Percentiles rank a stretch among this genome's conserved stretches.
Conservation (phyloP, 805 yeast genomes). For the Schwanniomyces occidentalis region DNA sequence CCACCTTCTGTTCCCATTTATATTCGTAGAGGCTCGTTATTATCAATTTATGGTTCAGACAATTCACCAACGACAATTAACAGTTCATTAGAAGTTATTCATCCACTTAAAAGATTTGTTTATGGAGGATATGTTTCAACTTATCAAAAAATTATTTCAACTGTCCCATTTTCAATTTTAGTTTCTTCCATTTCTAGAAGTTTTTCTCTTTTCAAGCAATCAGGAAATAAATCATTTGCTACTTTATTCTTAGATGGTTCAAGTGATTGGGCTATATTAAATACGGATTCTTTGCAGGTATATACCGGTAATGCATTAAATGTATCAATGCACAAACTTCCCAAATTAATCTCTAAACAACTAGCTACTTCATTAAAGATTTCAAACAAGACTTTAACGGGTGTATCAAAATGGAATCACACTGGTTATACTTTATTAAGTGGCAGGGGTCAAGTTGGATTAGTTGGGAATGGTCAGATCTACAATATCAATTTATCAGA, state of each 20-base stretch:
- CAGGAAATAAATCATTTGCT: conserved; percentile 41
- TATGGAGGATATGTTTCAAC: conserved; percentile 45
- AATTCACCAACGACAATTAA: conserved; percentile 16
- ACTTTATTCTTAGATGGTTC: conserved; percentile 55
- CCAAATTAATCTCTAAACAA: conserved; percentile 36
- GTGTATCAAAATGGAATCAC: conserved; percentile 35
- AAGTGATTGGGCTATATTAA: conserved; percentile 61
- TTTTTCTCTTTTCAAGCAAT: conserved; percentile 11
- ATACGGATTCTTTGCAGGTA: conserved; percentile 47
- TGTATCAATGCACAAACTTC: conserved; percentile 38
- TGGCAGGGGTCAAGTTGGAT: conserved; percentile 59
- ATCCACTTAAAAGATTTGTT: conserved; percentile 43
- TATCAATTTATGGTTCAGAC: conserved; percentile 44
- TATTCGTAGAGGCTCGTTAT: conserved; percentile 48
- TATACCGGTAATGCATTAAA: conserved; percentile 54
- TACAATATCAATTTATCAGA: conserved; percentile 46
- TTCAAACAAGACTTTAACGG: conserved; percentile 34
- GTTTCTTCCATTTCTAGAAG: conserved; percentile 38
- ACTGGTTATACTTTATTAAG: conserved; percentile 49
- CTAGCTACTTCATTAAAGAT: conserved; percentile 25
- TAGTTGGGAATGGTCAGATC: conserved; percentile 56
- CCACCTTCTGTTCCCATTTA: conserved; percentile 61
- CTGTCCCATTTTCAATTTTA: conserved; percentile 46
- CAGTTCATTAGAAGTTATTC: conserved; percentile 29
- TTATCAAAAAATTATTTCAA: conserved; percentile 50